Evolutionary conservation across 1,284 basidiomycete species (phyloP).

Genomic region (Leccinum laetum): DNA sequence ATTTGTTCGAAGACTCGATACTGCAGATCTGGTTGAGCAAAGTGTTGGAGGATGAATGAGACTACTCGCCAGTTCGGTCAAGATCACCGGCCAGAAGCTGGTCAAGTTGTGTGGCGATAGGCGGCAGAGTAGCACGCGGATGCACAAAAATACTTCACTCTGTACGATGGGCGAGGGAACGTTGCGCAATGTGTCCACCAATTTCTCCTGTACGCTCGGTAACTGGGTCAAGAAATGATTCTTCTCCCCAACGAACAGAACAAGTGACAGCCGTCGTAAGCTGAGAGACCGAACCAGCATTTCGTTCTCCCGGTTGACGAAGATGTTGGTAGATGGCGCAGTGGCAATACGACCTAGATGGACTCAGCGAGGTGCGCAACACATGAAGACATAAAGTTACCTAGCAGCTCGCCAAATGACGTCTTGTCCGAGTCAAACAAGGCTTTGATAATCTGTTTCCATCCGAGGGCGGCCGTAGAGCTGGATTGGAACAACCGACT

Average conservation of each 20-base stretch:
- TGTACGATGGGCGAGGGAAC: constrained; percentile 83
- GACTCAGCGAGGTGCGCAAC: constrained; percentile 11
- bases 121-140: constrained; percentile 91
- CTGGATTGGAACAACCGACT: constrained; percentile 83
- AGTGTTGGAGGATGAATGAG: background rate
- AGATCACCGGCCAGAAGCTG: constrained; percentile 96
- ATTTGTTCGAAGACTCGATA: constrained; percentile 77
- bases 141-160: constrained; percentile 93
- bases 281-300: constrained; percentile 88
- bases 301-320: constrained; percentile 95
- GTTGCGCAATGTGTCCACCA: constrained; percentile 91
- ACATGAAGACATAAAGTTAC: constrained; percentile 42
- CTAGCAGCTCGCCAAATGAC: constrained; percentile 80
- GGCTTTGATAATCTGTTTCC: constrained; percentile 80
- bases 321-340: constrained; percentile 92
- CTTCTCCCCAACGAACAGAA: constrained; percentile 83
- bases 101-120: constrained; percentile 90
- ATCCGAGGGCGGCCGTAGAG: constrained; percentile 56
- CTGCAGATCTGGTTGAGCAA: constrained; percentile 38
- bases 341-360: constrained; percentile 76
- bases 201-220: constrained; percentile 93
- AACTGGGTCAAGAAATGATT: constrained; percentile 91
- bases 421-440: constrained; percentile 89
- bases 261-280: constrained; percentile 85
- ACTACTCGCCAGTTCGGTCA: constrained; percentile 82